phyloP scores from a whole-genome alignment of 805 yeast species.

The Pichia manshurica region DNA sequence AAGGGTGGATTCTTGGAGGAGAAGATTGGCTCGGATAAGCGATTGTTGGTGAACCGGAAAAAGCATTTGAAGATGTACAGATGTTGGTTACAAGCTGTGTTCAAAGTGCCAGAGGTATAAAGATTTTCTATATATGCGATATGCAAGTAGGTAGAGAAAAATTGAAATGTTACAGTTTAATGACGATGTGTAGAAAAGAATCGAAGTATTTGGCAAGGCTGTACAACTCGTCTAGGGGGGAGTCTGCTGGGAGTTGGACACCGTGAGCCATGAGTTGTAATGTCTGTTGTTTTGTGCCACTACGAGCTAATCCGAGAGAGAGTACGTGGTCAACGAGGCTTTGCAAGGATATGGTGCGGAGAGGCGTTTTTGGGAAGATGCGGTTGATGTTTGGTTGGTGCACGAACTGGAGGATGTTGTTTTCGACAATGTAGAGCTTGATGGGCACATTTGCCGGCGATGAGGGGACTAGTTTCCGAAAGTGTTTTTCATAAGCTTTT shows the following conservation, averaged over 20 bases:
- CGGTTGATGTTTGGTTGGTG: conserved; percentile 12
- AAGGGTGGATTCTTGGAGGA: conserved; percentile 54
- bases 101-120: conserved; percentile 32
- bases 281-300: neutral
- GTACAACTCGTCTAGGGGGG: conserved; percentile 43
- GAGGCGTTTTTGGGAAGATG: neutral
- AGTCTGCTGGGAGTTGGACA: conserved; percentile 39
- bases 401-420: conserved; percentile 25
- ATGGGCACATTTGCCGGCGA: conserved; percentile 41
- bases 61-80: conserved; percentile 92
- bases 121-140: too few species aligned
- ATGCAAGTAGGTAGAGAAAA: too few species aligned
- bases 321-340: neutral
- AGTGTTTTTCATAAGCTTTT: conserved; percentile 19
- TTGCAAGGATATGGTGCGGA: neutral
- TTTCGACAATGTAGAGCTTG: conserved; percentile 30
- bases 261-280: conserved; percentile 42
- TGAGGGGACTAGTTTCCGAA: conserved; percentile 26
- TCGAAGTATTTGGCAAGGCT: conserved; percentile 46
- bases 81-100: conserved; percentile 94
- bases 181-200: conserved; percentile 57
- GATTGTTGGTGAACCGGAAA: conserved; percentile 87
- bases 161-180: conserved; percentile 14
- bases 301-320: neutral
- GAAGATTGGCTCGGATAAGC: conserved; percentile 82